Conservation (phyloP, 495 filamentous ascomycete genomes). For the Aspergillus diversus region DNA sequence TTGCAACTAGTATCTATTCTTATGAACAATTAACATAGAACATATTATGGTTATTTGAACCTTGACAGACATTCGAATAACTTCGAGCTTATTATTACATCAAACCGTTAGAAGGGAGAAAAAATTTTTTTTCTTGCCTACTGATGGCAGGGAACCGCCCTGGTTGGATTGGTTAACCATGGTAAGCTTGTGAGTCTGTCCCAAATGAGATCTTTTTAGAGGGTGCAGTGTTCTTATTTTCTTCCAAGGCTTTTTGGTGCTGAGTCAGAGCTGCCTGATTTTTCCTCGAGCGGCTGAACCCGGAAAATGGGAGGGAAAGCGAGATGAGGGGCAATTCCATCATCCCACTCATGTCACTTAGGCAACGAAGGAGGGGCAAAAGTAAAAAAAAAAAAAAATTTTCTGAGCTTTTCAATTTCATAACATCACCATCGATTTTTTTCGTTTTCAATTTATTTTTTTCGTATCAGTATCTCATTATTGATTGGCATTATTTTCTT, state of each 20-base stretch:
- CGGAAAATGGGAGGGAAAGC: neutral
- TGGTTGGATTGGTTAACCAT: conserved; percentile 27
- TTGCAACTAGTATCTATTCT: too few relatives aligned
- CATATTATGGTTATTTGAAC: too few relatives aligned
- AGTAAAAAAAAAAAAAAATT: conserved; percentile 17
- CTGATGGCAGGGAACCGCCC: conserved; percentile 17
- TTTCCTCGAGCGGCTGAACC: neutral
- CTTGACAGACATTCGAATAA: neutral
- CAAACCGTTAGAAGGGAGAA: conserved; percentile 4
- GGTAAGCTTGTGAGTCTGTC: conserved; percentile 21
- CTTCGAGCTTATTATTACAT: conserved; percentile 9
- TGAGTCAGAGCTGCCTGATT: neutral
- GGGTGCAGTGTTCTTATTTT: conserved; percentile 5
- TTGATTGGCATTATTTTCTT: conserved; percentile 11
- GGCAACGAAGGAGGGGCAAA: conserved; percentile 23
- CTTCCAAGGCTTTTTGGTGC: conserved; percentile 10
- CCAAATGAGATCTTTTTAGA: conserved; percentile 6
- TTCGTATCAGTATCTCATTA: conserved; percentile 5
- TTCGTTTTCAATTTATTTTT: neutral
- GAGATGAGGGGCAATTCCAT: conserved; percentile 20
- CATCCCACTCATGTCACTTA: conserved; percentile 20
- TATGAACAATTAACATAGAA: too few relatives aligned
- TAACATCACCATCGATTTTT: neutral
- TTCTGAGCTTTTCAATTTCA: neutral
- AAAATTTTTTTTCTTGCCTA: conserved; percentile 17